phyloP scores from a whole-genome alignment of 768 basidiomycete species.

The Imleria badia region DNA sequence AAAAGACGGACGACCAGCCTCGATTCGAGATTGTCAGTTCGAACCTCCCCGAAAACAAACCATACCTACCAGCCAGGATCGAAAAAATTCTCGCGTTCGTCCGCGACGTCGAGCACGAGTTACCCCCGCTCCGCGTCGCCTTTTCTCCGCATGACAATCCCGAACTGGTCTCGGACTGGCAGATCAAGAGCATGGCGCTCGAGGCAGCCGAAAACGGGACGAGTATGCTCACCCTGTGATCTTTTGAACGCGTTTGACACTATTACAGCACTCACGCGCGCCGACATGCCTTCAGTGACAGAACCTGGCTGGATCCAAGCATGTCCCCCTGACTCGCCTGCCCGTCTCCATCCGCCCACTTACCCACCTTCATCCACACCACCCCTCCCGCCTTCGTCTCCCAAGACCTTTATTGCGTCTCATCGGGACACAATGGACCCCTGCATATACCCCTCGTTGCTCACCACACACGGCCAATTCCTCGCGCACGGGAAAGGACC shows the following conservation, averaged over 20 bases:
- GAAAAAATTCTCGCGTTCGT: conserved; percentile 24
- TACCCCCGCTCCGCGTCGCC: conserved; percentile 34
- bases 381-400: background rate
- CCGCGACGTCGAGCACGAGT: conserved; percentile 23
- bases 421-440: conserved; percentile 38
- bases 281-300: conserved; percentile 36
- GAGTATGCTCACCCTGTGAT: conserved; percentile 15
- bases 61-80: background rate
- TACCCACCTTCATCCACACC: conserved; percentile 14
- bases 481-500: conserved; percentile 49
- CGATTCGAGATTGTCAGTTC: no score
- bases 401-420: conserved; percentile 36
- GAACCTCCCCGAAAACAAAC: no score
- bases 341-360: conserved; percentile 31
- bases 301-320: conserved; percentile 23
- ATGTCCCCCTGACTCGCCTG: conserved; percentile 25
- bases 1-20: no score
- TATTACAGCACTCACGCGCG: conserved; percentile 26
- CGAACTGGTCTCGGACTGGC: conserved; percentile 25
- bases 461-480: conserved; percentile 50
- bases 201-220: conserved; percentile 30
- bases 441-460: conserved; percentile 35
- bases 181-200: conserved; percentile 19
- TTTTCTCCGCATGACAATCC: conserved; percentile 34
- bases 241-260: background rate